phyloP scores from a whole-genome alignment of 192 early-diverging fungal species.

The Ambispora gerdemannii region DNA sequence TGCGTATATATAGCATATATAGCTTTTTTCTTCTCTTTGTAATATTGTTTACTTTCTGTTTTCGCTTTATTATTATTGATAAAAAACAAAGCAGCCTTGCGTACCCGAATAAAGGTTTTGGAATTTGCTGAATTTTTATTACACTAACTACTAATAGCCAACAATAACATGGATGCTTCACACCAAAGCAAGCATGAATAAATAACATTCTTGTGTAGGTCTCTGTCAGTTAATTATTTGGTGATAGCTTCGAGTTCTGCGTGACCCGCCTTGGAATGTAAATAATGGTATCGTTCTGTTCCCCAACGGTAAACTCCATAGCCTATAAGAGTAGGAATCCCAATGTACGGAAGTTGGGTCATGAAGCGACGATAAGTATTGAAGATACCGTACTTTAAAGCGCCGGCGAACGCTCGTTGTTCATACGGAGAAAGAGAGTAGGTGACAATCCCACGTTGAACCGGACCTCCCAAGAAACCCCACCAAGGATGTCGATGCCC shows the following conservation, averaged over 20 bases:
- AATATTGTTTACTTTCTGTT: background rate
- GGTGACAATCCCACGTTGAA: conserved; percentile 55
- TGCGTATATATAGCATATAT: background rate
- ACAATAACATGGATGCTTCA: too few relatives aligned
- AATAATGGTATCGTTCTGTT: conserved; percentile 41
- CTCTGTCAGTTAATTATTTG: too few relatives aligned
- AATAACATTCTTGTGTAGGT: too few relatives aligned
- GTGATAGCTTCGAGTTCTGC: conserved; percentile 6
- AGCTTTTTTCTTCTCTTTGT: too few relatives aligned
- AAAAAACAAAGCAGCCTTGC: background rate
- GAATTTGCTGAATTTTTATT: too few relatives aligned
- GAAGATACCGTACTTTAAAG: conserved; percentile 53
- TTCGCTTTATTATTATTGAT: background rate
- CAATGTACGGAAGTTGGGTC: conserved; percentile 57
- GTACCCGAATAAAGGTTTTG: background rate
- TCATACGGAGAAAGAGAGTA: conserved; percentile 62
- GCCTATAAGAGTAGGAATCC: conserved; percentile 43
- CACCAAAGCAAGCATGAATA: too few relatives aligned
- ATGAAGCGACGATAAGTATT: conserved; percentile 58
- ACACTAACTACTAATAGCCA: background rate
- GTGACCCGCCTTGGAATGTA: conserved; percentile 20
- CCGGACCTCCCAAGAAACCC: conserved; percentile 57
- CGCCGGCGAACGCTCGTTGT: conserved; percentile 62
- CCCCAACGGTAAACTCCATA: conserved; percentile 49
- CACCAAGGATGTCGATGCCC: conserved; percentile 36